Evolutionary conservation across 2,329 filamentous ascomycete species (phyloP).

Genomic region (Neobulgaria alba): DNA sequence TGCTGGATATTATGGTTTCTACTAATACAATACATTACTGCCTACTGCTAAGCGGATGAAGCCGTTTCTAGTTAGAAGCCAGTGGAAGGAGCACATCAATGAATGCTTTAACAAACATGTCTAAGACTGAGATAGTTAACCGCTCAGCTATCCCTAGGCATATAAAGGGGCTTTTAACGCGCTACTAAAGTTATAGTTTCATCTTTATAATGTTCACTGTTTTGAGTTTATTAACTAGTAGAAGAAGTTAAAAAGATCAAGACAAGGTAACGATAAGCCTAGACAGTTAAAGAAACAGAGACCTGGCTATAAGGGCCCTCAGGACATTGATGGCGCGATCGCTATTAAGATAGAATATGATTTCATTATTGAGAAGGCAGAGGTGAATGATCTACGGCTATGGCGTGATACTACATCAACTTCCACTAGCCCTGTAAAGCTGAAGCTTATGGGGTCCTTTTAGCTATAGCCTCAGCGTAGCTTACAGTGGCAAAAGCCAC

Average conservation of each 20-base stretch:
- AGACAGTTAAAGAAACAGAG: background rate
- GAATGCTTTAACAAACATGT: constrained; percentile 1
- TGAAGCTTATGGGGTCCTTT: too few species aligned
- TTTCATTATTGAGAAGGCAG: too few species aligned
- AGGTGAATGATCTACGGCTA: too few species aligned
- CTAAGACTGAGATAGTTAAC: constrained; percentile 1
- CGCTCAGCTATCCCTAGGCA: background rate
- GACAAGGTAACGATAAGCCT: background rate
- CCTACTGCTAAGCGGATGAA: background rate
- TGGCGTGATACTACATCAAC: too few species aligned
- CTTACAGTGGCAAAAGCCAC: too few species aligned
- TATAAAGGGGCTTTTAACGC: background rate
- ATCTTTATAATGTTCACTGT: constrained; percentile 2
- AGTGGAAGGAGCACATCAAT: constrained; percentile 1
- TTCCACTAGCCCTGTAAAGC: too few species aligned
- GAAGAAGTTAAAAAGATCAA: constrained; percentile 2
- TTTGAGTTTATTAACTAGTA: background rate
- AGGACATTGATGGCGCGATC: too few species aligned
- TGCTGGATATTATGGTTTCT: constrained; percentile 1
- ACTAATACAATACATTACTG: background rate
- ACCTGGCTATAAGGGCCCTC: too few species aligned
- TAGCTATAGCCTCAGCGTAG: too few species aligned
- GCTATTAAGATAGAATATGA: too few species aligned
- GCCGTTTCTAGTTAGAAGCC: background rate
- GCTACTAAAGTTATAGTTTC: constrained; percentile 1